Evolutionary conservation across 768 basidiomycete genomes (phyloP), one percentile per base, ranked within the genome.

Genomic region (Lanmaoa pseudosensibilis): DNA sequence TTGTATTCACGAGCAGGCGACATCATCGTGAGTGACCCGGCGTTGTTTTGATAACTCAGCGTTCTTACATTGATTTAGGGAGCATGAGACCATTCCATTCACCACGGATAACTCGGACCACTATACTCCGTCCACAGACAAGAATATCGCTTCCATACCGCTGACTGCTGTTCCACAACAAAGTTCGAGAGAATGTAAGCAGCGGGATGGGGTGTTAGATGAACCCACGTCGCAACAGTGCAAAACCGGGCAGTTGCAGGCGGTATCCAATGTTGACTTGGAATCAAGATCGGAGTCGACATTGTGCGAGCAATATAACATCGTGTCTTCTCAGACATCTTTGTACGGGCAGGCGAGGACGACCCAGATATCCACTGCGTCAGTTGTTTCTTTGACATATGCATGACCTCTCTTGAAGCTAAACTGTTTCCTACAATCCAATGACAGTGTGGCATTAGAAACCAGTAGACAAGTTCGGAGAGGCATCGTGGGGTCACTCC

Each of bases 21-120:
- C 4, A 0, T 30, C 25, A n/a, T 46, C 50, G 64, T 65, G n/a
- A 46, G 64, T 51, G 6, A 39, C 12, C 18, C 12, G n/a, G 5
- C 10, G 4, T 39, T 21, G 4, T 3, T 19, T 7, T 7, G 13
- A 0, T 18, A 11, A 23, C 6, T 27, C 16, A 11, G 5, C 5
- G 3, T 40, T 13, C 39, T 56, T 25, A 44, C 19, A 11, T 21
- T 39, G 16, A 34, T 34, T 33, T 21, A 64, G 63, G 46, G 46
- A 32, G n/a, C 11, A 7, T 9, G 36, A 45, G 10, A 19, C 45
- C 13, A 9, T 19, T 16, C 13, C 30, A 12, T 32, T 21, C 6
- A n/a, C 34, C 11, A 30, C n/a, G 11, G 37, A 18, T 25, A 9
- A 13, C 25, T 40, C 27, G 6, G 46, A 21, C 32, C 27, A 21